A percentile compares a stretch with the other conserved stretches of the same genome.
phyloP scores from a whole-genome alignment of 768 basidiomycete species.

The Pulveroboletus ravenelii region DNA sequence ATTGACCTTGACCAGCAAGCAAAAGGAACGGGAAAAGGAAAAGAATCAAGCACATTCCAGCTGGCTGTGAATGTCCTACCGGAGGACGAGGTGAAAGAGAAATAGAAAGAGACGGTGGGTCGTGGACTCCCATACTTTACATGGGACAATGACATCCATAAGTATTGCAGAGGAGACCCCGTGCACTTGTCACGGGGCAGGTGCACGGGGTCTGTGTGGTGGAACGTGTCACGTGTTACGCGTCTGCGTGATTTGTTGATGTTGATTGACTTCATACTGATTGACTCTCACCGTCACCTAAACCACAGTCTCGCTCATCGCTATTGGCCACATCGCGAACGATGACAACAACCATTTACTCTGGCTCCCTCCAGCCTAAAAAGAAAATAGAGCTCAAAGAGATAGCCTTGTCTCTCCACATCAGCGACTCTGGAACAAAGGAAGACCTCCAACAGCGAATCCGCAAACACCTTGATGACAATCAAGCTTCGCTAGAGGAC shows the following conservation, averaged over 20 bases:
- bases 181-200: rapidly evolving
- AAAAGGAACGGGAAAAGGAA: constrained; percentile 30
- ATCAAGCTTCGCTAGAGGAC: constrained; percentile 52
- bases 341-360: constrained; percentile 43
- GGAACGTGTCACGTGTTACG: constrained; percentile 20
- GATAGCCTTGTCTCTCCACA: constrained; percentile 49
- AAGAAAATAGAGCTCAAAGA: constrained; percentile 66
- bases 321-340: neutral
- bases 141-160: no score
- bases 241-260: constrained; percentile 28
- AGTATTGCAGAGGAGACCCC: neutral
- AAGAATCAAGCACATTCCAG: constrained; percentile 25
- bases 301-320: constrained; percentile 8
- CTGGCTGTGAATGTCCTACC: constrained; percentile 29
- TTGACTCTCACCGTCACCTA: constrained; percentile 1
- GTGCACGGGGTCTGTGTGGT: constrained; percentile 9
- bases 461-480: constrained; percentile 53
- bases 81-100: constrained; percentile 19
- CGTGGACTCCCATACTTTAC: no score
- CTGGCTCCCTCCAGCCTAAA: constrained; percentile 57
- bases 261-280: constrained; percentile 20
- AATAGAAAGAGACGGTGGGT: constrained; percentile 11
- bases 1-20: constrained; percentile 59
- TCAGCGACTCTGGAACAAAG: constrained; percentile 55
- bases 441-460: constrained; percentile 61